Base-by-base conservation (phyloP, 257 asterid species). In the Jacaranda copaia region DNA sequence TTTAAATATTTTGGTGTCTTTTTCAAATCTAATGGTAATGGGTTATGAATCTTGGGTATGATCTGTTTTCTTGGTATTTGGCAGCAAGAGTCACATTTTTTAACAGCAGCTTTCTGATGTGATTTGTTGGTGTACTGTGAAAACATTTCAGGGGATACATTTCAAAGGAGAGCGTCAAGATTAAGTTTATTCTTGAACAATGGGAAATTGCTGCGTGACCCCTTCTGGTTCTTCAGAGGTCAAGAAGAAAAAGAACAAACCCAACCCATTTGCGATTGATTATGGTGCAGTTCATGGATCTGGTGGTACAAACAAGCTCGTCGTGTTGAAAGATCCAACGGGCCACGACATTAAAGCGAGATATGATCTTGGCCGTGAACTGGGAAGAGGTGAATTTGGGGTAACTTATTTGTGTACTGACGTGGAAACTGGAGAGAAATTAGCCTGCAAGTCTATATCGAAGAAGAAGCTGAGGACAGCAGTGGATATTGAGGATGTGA, bases 311-410 rank as follows among this genome's bases (percentile, higher is more conserved):
- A 81, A 75, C 70, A 89, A 89, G 86, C 90, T 91, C 15, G 81
- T 76, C 7, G 96, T 91, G 80, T 77, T 91, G 83, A 87, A 82
- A 73, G 81, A 87, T 58, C 92, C 92, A 4, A 87, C 91, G 0
- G 90, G 92, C 39, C 79, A 81, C 42, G 63, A 87, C 79, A 83
- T 91, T 72, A 59, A 80, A 1, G 87, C 48, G 68, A 80, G 82
- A 75, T 91, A 83, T 62, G 87, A 86, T 32, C 88, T 90, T 19
- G 96, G 96, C n/a, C 81, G 87, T 0, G 96, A 91, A 89, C 87
- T 91, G 0, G 96, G 96, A 3, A 81, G 93, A 62, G 96, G 96
- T 16, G 96, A 90, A 83, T 90, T 90, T 66, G 96, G 96, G 81
- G 83, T 88, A 16, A 90, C 93, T n/a, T 91, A 87, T 76, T 69